Evolutionary conservation across 176 grass and related monocot species (phyloP), one percentile per base, ranked within the genome.

Genomic region (Oryza glumipatula): DNA sequence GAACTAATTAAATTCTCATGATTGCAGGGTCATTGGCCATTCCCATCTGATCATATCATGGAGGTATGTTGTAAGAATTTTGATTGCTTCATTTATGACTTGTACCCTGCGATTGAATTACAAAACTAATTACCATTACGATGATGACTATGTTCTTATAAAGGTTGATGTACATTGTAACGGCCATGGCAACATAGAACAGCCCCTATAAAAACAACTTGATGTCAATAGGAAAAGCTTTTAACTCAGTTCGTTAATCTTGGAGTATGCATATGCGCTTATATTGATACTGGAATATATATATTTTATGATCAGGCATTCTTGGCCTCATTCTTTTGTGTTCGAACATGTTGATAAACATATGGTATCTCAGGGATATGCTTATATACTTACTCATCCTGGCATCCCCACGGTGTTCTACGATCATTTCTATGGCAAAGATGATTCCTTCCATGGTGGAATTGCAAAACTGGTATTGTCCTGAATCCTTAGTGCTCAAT

Each of bases 11-110:
- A 33, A 78, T 47, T 19, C 3, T 45, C 67, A 69, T 32, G 23
- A 75, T 93, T 93, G 77, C 93, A 99, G 96, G 91, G 85, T 87
- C 93, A 96, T 78, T 99, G 96, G 93, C 96, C 96, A 86, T 99
- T 99, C 84, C 91, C 96, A 47, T 86, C 86, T 81, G 86, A 95
- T 45, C 89, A 94, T 79, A 32, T 99, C 72, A 99, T 99, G 93
- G 96, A 99, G 96, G 96, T 92, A 94, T 82, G 60, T 16, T 48
- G 56, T 67, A 16, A 72, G 11, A n/a, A 68, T 45, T 46, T 87
- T 30, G 22, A 58, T 38, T 73, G 47, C 32, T 76, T 38, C 13
- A 52, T 70, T 77, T 74, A 12, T 54, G 15, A 22, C 28, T 16
- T 48, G 54, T 69, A 43, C 8, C 17, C 9, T 61, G 9, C 3